Evolutionary conservation across 2,329 filamentous ascomycete species (phyloP).

Genomic region (Lasiodiplodia sp.): DNA sequence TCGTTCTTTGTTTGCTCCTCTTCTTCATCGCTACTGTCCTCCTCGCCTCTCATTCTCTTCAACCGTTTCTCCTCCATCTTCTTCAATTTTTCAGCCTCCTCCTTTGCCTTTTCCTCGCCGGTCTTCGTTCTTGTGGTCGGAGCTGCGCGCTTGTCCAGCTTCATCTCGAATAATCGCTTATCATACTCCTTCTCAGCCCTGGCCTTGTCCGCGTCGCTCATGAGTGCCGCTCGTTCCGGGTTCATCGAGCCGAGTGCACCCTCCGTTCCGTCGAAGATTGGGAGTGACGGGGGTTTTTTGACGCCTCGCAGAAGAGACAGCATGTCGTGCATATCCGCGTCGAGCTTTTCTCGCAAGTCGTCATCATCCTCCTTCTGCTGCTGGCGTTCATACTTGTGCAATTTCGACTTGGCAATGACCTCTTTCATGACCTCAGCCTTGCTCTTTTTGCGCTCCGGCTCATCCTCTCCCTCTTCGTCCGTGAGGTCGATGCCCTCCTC

Average conservation of each 20-base stretch:
- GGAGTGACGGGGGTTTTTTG: constrained; percentile 55
- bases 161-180: constrained; percentile 78
- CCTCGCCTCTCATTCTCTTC: constrained; percentile 85
- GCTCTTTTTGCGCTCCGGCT: constrained; percentile 86
- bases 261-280: constrained; percentile 47
- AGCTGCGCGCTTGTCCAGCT: constrained; percentile 82
- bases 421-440: constrained; percentile 99
- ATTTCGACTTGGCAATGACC: constrained; percentile 95
- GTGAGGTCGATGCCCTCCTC: constrained; percentile 58
- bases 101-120: constrained; percentile 80
- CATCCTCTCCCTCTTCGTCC: constrained; percentile 54
- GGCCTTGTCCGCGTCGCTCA: constrained; percentile 66
- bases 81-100: constrained; percentile 78
- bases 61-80: constrained; percentile 83
- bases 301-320: constrained; percentile 72
- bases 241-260: constrained; percentile 56
- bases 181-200: constrained; percentile 86
- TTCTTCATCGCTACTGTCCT: constrained; percentile 73
- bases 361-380: constrained; percentile 92
- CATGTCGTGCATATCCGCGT: constrained; percentile 81
- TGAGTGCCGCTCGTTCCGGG: constrained; percentile 68
- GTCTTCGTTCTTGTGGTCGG: constrained; percentile 91
- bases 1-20: constrained; percentile 52
- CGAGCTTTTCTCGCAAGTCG: constrained; percentile 81
- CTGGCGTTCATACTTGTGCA: constrained; percentile 93